Base-by-base conservation (phyloP, 1,139 yeast genomes). In the Yamadazyma taylorii region DNA sequence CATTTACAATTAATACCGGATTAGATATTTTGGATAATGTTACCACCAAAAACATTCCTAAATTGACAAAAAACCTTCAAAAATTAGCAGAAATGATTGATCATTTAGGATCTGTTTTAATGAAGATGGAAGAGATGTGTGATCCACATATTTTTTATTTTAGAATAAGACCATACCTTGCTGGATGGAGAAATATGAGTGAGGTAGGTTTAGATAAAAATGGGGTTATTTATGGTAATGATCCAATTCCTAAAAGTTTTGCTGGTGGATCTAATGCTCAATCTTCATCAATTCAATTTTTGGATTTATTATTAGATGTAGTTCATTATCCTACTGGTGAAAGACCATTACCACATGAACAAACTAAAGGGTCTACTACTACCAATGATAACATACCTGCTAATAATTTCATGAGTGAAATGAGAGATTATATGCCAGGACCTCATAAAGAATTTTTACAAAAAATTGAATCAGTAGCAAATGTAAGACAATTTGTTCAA, bases 181-280 rank as follows among this genome's bases (percentile, higher is more conserved):
- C 97, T 0, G 97, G 97, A 1, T 90, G 97, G 95, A 81, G 82
- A 56, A 86, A 87, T 53, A 89, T 90, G 97, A 79, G 77, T 14
- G 90, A 81, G 43, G 89, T 85, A 1, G 97, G 97, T 0, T 70
- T 90, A 40, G 77, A 63, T 36, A 82, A 88, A 35, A 60, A 79
- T 40, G 97, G 97, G 1, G 81, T 89, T 1, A 63, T 72, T 34
- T 89, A 89, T 55, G 96, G 96, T 5, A 67, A 76, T 38, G 90
- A 85, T 43, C 50, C 60, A 1, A 60, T 52, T 16, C 83, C 80
- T 38, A 70, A 86, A 44, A 60, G 72, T 22, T 85, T 77, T 57
- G 73, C 95, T 5, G 97, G 97, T 17, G 97, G 97, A 0, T 86
- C 96, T 10, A 90, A 90, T 56, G 97, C 96, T 0, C 97, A 90